Evolutionary conservation across 306 rosid species (phyloP).

Genomic region (Quercus cerris): DNA sequence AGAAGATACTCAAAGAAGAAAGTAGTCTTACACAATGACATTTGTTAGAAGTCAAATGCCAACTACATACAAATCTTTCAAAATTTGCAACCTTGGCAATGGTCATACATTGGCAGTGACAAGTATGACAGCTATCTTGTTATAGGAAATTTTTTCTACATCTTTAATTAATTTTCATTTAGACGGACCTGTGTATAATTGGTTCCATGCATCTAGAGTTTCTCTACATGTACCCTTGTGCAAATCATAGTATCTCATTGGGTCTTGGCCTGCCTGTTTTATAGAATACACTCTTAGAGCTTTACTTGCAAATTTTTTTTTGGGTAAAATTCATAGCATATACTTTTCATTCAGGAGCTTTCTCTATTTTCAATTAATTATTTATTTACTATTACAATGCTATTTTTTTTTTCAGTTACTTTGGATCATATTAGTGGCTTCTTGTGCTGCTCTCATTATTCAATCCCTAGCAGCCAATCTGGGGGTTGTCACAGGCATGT

Average conservation of each 20-base stretch:
- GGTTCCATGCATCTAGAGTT: too few relatives aligned
- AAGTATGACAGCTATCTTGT: too few relatives aligned
- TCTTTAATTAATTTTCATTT: neutral
- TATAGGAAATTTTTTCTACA: neutral
- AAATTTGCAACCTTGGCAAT: neutral
- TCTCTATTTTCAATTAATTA: neutral
- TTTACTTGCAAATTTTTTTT: neutral
- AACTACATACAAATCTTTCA: neutral
- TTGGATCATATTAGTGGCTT: slow-evolving; percentile 95
- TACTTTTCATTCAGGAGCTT: neutral
- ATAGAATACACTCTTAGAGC: neutral
- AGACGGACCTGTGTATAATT: too few relatives aligned
- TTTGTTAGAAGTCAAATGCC: neutral
- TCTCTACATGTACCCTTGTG: too few relatives aligned
- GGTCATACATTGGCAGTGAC: too few relatives aligned
- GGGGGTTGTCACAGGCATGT: slow-evolving; percentile 94
- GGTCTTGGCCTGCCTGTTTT: too few relatives aligned
- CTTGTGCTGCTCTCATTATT: slow-evolving; percentile 88
- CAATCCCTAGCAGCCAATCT: slow-evolving; percentile 96
- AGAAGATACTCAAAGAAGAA: neutral
- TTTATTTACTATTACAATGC: neutral
- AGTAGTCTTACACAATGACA: neutral
- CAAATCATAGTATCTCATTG: too few relatives aligned
- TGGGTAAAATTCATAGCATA: neutral
- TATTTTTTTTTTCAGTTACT: slow-evolving; percentile 53